Evolutionary conservation across 257 asterid genomes (phyloP).

Genomic region (Solanum chiquidenum): DNA sequence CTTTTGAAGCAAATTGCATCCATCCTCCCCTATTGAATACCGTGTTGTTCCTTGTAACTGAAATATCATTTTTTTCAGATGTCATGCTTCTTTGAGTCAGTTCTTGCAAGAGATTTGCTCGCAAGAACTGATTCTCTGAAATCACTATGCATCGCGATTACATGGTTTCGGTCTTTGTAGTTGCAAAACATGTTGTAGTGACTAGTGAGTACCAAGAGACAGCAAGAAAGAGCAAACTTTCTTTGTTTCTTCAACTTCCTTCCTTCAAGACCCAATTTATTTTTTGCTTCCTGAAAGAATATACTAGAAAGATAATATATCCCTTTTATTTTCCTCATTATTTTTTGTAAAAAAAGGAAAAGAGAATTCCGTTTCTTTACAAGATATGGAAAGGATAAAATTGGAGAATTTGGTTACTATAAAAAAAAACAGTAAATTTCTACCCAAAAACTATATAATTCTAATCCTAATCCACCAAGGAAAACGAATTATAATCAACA

Average conservation of each 20-base stretch:
- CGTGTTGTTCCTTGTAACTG: background rate
- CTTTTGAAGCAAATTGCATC: background rate
- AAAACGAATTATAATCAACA: background rate
- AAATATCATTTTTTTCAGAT: background rate
- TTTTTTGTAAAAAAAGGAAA: background rate
- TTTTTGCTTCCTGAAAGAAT: background rate
- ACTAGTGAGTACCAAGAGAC: background rate
- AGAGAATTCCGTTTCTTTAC: background rate
- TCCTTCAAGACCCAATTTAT: background rate
- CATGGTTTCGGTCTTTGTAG: background rate
- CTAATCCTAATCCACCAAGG: background rate
- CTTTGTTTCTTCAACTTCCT: background rate
- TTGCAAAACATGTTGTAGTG: background rate
- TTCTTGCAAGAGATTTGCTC: background rate
- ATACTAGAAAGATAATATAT: background rate
- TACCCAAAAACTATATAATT: background rate
- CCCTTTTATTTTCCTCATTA: background rate
- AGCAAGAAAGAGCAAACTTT: background rate
- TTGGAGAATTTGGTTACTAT: background rate
- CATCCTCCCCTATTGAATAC: background rate
- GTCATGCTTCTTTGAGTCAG: background rate
- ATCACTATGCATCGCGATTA: background rate
- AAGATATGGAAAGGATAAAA: background rate
- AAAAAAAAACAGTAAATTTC: background rate
- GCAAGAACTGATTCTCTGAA: background rate